Evolutionary conservation across 2,329 filamentous ascomycete species (phyloP).

Genomic region (Colletotrichum lini): DNA sequence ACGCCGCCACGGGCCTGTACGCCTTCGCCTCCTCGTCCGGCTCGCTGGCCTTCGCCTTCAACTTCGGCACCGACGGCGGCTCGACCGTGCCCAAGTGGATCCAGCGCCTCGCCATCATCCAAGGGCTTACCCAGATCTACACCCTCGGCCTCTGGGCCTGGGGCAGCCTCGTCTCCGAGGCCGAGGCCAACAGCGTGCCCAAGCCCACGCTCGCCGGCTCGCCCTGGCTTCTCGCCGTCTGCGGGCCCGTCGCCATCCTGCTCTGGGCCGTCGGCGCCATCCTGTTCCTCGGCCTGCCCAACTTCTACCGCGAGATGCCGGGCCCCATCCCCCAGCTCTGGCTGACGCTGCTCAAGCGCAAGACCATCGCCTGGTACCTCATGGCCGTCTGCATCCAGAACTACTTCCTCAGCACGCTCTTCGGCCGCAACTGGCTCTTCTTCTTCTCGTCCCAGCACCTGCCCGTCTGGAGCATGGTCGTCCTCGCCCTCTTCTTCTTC

Average conservation of each 20-base stretch:
- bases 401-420: constrained; percentile 76
- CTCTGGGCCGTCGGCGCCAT: constrained; percentile 71
- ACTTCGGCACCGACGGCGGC: constrained; percentile 76
- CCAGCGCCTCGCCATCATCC: constrained; percentile 75
- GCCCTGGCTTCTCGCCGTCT: constrained; percentile 59
- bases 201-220: constrained; percentile 49
- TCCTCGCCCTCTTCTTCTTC: constrained; percentile 71
- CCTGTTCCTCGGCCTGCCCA: constrained; percentile 72
- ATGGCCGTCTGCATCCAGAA: constrained; percentile 75
- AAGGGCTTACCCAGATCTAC: constrained; percentile 78
- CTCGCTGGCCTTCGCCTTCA: constrained; percentile 76
- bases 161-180: constrained; percentile 57
- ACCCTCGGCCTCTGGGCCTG: constrained; percentile 78
- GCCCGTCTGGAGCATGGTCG: constrained; percentile 67
- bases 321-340: constrained; percentile 77
- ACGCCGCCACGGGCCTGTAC: constrained; percentile 73
- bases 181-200: constrained; percentile 34
- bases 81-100: constrained; percentile 75
- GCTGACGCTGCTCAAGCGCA: constrained; percentile 71
- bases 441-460: constrained; percentile 72
- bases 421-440: constrained; percentile 77
- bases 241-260: constrained; percentile 69
- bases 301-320: constrained; percentile 76
- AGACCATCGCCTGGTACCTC: constrained; percentile 78
- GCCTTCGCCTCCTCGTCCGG: constrained; percentile 74